Conservation (phyloP, 331 rosid genomes). For the Acacia pycnantha region DNA sequence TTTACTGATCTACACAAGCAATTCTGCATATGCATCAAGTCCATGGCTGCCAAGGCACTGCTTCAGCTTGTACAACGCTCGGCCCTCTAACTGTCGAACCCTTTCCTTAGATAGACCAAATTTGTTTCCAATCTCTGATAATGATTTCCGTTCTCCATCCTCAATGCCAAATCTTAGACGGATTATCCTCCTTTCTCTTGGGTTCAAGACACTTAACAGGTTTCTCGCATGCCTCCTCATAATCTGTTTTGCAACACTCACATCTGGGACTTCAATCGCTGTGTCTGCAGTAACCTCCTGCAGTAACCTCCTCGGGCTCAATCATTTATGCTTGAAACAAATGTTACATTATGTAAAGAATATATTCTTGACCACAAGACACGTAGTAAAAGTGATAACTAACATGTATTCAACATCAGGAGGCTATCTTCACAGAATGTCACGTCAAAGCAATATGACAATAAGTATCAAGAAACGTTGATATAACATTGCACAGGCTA, state of each 20-base stretch:
- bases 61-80: constrained; percentile 75
- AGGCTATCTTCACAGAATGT: constrained; percentile 21
- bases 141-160: constrained; percentile 62
- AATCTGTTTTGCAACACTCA: constrained; percentile 60
- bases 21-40: constrained; percentile 62
- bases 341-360: constrained; percentile 3
- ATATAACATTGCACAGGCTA: neutral
- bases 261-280: constrained; percentile 60
- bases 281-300: constrained; percentile 92
- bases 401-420: neutral
- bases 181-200: constrained; percentile 69
- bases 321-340: neutral
- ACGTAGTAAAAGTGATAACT: neutral
- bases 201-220: constrained; percentile 56
- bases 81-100: constrained; percentile 77
- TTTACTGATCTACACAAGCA: constrained; percentile 49
- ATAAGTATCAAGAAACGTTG: neutral
- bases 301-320: constrained; percentile 21
- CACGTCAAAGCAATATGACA: constrained; percentile 16
- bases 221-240: constrained; percentile 76
- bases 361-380: neutral
- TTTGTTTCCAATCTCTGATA: constrained; percentile 58
- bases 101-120: constrained; percentile 78
- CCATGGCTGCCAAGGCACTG: constrained; percentile 62
- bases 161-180: constrained; percentile 83